phyloP scores from a whole-genome alignment of 495 filamentous ascomycete genomes.

The Tirmania nivea region DNA sequence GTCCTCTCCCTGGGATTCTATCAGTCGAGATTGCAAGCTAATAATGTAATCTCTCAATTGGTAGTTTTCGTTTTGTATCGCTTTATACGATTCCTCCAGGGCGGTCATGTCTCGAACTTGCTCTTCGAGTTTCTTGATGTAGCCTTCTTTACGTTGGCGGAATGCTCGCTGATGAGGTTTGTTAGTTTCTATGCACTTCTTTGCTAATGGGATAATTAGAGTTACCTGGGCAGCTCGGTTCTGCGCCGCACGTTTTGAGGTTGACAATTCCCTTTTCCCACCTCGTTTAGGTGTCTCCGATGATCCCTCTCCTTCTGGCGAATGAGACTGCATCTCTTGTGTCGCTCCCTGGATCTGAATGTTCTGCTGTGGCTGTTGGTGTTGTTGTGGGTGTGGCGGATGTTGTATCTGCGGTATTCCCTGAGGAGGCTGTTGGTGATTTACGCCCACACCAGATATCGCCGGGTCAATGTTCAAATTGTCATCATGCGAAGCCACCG shows the following conservation, averaged over 20 bases:
- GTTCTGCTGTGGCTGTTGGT: conserved; percentile 18
- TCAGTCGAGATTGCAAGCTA: conserved; percentile 65
- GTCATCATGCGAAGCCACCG: conserved; percentile 8
- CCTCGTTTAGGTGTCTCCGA: conserved; percentile 14
- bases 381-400: not conserved
- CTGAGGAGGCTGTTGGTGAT: not conserved
- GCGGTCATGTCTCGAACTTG: conserved; percentile 55
- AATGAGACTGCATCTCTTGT: conserved; percentile 6
- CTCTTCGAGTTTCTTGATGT: conserved; percentile 91
- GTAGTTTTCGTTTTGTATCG: conserved; percentile 69
- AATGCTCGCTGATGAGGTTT: conserved; percentile 54
- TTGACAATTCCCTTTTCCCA: conserved; percentile 75
- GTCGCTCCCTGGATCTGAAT: conserved; percentile 1
- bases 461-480: conserved; percentile 19
- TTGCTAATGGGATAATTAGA: conserved; percentile 2
- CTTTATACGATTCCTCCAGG: conserved; percentile 49
- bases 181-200: not conserved
- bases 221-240: conserved; percentile 90
- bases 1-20: conserved; percentile 61
- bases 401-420: not conserved
- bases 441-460: conserved; percentile 11
- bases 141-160: conserved; percentile 89
- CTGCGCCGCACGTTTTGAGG: conserved; percentile 87
- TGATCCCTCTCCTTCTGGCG: conserved; percentile 13
- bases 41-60: conserved; percentile 78